phyloP scores from a whole-genome alignment of 495 filamentous ascomycete genomes.

The Parmelia sp. region DNA sequence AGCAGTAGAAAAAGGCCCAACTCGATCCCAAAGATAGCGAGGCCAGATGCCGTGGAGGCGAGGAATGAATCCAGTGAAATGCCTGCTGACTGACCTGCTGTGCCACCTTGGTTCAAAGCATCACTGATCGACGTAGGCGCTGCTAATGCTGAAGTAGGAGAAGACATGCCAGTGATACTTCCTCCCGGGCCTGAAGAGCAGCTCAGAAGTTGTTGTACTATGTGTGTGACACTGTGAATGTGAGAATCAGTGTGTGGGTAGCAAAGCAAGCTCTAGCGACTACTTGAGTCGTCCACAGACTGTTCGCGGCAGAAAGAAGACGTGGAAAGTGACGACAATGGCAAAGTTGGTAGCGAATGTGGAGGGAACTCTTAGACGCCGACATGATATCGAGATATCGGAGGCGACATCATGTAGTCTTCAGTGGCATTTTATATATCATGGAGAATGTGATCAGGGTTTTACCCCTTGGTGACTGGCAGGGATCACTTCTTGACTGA shows the following conservation, averaged over 20 bases:
- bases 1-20: conserved; percentile 69
- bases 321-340: background rate
- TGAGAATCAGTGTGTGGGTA: background rate
- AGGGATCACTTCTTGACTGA: conserved; percentile 3
- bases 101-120: conserved; percentile 41
- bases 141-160: conserved; percentile 17
- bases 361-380: background rate
- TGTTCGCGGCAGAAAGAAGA: background rate
- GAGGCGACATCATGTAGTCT: background rate
- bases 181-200: background rate
- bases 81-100: conserved; percentile 31
- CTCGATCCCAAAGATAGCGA: conserved; percentile 72
- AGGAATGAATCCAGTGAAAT: conserved; percentile 53
- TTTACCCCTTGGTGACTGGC: background rate
- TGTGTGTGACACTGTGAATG: background rate
- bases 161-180: conserved; percentile 7
- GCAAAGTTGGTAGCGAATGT: background rate
- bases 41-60: conserved; percentile 64
- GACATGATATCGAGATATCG: background rate
- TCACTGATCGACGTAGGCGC: conserved; percentile 34
- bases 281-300: background rate
- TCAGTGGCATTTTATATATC: background rate
- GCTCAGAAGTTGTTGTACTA: too few species aligned
- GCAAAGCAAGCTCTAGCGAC: background rate
- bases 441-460: background rate